A percentile compares a stretch with the other conserved stretches of the same genome.
Evolutionary conservation across 2,329 filamentous ascomycete species (phyloP).

Genomic region (Exophiala oligosperma): DNA sequence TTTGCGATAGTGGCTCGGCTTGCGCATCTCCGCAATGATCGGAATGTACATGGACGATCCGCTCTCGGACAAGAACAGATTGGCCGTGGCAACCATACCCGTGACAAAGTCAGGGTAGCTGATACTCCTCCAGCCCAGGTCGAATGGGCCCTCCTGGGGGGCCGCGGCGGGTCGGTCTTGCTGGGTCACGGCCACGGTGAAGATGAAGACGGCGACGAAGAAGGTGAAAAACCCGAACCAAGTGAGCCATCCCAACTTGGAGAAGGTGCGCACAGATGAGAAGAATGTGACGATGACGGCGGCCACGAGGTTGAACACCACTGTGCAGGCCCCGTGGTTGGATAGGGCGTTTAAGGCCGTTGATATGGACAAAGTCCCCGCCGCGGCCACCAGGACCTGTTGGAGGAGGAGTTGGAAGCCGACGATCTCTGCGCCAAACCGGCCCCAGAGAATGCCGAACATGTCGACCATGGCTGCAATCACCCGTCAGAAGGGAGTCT

Average conservation of each 20-base stretch:
- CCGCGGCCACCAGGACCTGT: slow-evolving; percentile 40
- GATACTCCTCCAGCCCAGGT: slow-evolving; percentile 33
- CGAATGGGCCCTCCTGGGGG: slow-evolving; percentile 31
- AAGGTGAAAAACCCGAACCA: slow-evolving; percentile 62
- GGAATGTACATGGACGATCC: slow-evolving; percentile 38
- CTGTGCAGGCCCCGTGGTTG: slow-evolving; percentile 36
- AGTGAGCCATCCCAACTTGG: slow-evolving; percentile 53
- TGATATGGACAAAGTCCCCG: slow-evolving; percentile 43
- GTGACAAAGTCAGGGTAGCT: slow-evolving; percentile 30
- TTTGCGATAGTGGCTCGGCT: slow-evolving; percentile 35
- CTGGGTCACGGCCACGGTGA: slow-evolving; percentile 34
- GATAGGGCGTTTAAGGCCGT: slow-evolving; percentile 46
- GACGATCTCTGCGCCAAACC: slow-evolving; percentile 43
- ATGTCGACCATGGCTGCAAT: slow-evolving; percentile 47
- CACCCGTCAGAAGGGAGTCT: neutral
- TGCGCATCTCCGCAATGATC: slow-evolving; percentile 42
- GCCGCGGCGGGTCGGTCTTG: slow-evolving; percentile 38
- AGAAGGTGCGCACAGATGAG: slow-evolving; percentile 22
- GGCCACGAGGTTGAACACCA: slow-evolving; percentile 23
- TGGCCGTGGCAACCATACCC: slow-evolving; percentile 34
- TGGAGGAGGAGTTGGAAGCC: slow-evolving; percentile 42
- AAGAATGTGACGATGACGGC: slow-evolving; percentile 36
- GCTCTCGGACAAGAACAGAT: slow-evolving; percentile 34
- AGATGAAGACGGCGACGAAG: slow-evolving; percentile 48
- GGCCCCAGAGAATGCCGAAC: slow-evolving; percentile 30